phyloP scores from a whole-genome alignment of 345 rosid genomes.

The Syzygium aromaticum region DNA sequence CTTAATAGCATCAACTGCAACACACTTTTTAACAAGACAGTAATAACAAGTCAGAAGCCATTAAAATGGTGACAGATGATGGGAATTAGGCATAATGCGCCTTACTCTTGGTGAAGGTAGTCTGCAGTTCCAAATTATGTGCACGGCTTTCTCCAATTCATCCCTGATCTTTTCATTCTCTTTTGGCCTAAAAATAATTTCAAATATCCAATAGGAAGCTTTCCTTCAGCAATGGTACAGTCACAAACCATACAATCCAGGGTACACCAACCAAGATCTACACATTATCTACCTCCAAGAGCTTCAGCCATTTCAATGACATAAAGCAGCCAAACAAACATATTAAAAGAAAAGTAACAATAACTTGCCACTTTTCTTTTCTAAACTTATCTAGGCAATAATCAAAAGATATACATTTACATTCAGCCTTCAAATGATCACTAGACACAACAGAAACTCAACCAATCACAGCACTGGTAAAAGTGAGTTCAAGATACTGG shows the following conservation, averaged over 20 bases:
- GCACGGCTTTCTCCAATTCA: slow-evolving; percentile 76
- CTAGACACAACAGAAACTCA: neutral
- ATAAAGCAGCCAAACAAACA: neutral
- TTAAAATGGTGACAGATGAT: neutral
- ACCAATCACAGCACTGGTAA: neutral
- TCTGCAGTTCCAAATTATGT: slow-evolving; percentile 85
- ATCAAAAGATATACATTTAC: neutral
- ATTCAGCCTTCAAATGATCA: neutral
- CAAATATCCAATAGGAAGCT: neutral
- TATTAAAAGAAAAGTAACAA: neutral
- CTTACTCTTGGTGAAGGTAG: slow-evolving; percentile 90
- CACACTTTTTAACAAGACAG: slow-evolving; percentile 38
- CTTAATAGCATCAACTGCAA: slow-evolving; percentile 78
- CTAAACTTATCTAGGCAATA: neutral
- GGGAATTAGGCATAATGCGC: neutral
- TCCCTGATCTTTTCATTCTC: slow-evolving; percentile 53
- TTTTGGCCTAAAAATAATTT: slow-evolving; percentile 45
- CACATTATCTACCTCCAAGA: neutral
- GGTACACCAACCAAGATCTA: neutral
- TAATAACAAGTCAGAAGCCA: slow-evolving; percentile 1
- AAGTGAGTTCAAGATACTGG: neutral
- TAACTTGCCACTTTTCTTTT: neutral
- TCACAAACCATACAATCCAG: neutral
- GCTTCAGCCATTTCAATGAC: neutral
- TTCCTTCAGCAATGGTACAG: neutral